Conservation (phyloP, 2,329 filamentous ascomycete species). For the Paecilomyces sp. region DNA sequence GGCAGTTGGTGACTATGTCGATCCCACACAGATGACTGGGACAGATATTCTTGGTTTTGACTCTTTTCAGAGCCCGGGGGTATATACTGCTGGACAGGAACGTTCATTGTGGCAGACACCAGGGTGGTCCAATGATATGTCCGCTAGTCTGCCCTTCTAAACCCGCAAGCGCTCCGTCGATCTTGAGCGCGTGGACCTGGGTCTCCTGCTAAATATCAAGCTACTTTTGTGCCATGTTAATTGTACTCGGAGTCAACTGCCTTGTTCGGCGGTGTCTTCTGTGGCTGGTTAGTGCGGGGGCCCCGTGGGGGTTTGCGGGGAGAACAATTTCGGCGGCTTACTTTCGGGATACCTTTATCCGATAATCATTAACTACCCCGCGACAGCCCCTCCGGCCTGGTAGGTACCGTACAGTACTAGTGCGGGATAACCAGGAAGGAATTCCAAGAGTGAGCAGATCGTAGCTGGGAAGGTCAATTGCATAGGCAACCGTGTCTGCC, state of each 20-base stretch:
- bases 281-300: neutral
- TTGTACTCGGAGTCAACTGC: neutral
- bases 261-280: neutral
- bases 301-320: conserved; percentile 2
- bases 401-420: neutral
- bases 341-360: neutral
- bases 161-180: neutral
- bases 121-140: conserved; percentile 36
- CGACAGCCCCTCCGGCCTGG: neutral
- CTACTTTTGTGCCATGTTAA: neutral
- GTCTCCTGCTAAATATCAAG: neutral
- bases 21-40: conserved; percentile 34
- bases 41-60: conserved; percentile 28
- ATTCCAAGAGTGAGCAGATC: neutral
- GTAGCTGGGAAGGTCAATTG: neutral
- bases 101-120: conserved; percentile 30
- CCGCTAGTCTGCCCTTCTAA: conserved; percentile 27
- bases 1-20: conserved; percentile 52
- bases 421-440: neutral
- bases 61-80: conserved; percentile 24
- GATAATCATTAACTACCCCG: neutral
- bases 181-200: neutral
- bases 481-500: neutral
- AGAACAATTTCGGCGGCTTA: neutral
- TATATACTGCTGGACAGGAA: conserved; percentile 22